phyloP scores from a whole-genome alignment of 306 rosid genomes.

The Trifolium pratense region DNA sequence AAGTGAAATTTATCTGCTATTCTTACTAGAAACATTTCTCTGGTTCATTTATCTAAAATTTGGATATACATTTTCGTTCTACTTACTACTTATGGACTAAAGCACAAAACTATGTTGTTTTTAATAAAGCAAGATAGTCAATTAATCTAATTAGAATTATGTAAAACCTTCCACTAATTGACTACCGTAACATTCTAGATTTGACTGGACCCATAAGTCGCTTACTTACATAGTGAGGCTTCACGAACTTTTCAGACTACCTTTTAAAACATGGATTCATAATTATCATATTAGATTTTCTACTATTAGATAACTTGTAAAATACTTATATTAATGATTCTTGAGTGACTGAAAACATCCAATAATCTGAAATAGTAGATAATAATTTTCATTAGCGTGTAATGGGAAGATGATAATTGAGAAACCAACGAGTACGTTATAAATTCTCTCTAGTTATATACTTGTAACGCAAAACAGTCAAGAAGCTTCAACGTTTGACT shows the following conservation, averaged over 20 bases:
- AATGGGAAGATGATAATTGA: neutral
- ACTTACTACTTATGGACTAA: neutral
- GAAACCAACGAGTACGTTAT: conserved; percentile 11
- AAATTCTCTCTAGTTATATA: neutral
- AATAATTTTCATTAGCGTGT: conserved; percentile 6
- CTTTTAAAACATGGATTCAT: neutral
- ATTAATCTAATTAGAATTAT: neutral
- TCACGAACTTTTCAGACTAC: neutral
- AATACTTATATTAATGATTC: neutral
- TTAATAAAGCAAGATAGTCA: neutral
- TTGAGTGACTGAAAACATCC: neutral
- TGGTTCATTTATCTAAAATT: conserved; percentile 30
- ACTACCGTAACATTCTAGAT: neutral
- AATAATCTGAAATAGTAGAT: conserved; percentile 1
- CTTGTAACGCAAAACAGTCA: neutral
- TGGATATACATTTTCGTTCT: neutral
- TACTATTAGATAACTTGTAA: neutral
- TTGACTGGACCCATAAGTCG: neutral
- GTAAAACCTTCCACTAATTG: neutral
- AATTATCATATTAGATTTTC: neutral
- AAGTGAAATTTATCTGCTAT: conserved; percentile 10
- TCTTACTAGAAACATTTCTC: conserved; percentile 18
- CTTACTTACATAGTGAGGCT: neutral
- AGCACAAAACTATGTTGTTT: neutral
- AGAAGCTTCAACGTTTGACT: conserved; percentile 12